Evolutionary conservation across 2,329 filamentous ascomycete genomes (phyloP).

Genomic region (Penicillium paneum): DNA sequence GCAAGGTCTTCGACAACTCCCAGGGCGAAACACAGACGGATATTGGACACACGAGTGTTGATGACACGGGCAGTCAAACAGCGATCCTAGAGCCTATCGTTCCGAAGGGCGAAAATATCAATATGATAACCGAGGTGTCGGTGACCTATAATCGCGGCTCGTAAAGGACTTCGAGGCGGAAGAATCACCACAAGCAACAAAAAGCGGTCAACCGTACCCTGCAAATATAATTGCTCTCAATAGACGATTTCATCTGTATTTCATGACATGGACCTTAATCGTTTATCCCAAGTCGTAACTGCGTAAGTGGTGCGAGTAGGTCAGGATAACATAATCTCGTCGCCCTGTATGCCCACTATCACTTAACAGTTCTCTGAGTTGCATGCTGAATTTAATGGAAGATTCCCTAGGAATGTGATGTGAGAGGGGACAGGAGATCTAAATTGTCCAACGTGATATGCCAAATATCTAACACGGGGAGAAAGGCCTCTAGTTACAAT

Average conservation of each 20-base stretch:
- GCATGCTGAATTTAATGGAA: too few relatives aligned
- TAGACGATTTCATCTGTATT: background rate
- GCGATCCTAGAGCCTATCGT: constrained; percentile 7
- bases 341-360: too few relatives aligned
- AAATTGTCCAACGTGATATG: too few relatives aligned
- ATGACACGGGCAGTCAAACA: constrained; percentile 8
- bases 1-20: constrained; percentile 13
- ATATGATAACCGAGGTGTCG: constrained; percentile 14
- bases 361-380: too few relatives aligned
- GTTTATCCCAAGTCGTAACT: background rate
- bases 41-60: constrained; percentile 9
- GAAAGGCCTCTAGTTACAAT: too few relatives aligned
- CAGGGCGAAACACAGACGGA: constrained; percentile 11
- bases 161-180: background rate
- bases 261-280: background rate
- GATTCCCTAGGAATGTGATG: too few relatives aligned
- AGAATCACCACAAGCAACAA: background rate
- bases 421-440: too few relatives aligned
- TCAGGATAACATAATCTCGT: too few relatives aligned
- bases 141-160: constrained; percentile 8
- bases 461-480: too few relatives aligned
- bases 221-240: background rate
- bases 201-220: background rate
- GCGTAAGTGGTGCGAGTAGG: too few relatives aligned
- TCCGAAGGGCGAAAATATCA: constrained; percentile 10